Evolutionary conservation across 805 yeast genomes (phyloP), one percentile per base, ranked within the genome.

Genomic region (Lipomyces lipofer): DNA sequence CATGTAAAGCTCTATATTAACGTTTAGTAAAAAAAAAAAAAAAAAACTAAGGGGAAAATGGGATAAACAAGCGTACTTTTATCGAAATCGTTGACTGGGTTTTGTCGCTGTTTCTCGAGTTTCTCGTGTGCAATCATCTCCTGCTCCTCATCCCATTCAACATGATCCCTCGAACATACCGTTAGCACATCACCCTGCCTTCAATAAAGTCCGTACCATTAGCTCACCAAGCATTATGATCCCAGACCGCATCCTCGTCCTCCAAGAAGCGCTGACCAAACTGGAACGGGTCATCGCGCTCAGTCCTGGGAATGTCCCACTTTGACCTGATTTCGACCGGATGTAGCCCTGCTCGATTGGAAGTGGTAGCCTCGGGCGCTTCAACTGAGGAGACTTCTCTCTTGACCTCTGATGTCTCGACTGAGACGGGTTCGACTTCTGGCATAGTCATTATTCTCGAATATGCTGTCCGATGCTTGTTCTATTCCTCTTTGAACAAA

Each of bases 101-200:
- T 74, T 42, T 85, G 87, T 54, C 81, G 79, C 68, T 94, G 99
- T 60, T 82, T 79, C 21, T 80, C 71, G 32, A 92, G 85, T 68
- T 85, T 82, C 63, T 78, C 83, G 65, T 85, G 78, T 2, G 97
- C 97, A 59, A 85, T 83, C 19, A 74, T 66, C 12, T 84, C 69
- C 68, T 94, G 97, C 63, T 89, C 96, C 49, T 86, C 90, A 47
- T 95, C 97, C 96, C 97, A 91, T 66, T 89, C 96, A 30, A 90
- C 97, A 68, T 94, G 96, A 69, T 94, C 99, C 86, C 82, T 60
- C 13, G 40, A 19, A 33, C 19, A 43, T 17, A 19, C 39, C 15
- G 40, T 17, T 33, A 8, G 8, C n/a, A n/a, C 30, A 35, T 21
- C 24, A 9, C 40, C 10, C 24, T 13, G 12, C 13, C 8, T 8